phyloP scores from a whole-genome alignment of 1,284 basidiomycete species.

The Mycosarcoma mackinlayi region DNA sequence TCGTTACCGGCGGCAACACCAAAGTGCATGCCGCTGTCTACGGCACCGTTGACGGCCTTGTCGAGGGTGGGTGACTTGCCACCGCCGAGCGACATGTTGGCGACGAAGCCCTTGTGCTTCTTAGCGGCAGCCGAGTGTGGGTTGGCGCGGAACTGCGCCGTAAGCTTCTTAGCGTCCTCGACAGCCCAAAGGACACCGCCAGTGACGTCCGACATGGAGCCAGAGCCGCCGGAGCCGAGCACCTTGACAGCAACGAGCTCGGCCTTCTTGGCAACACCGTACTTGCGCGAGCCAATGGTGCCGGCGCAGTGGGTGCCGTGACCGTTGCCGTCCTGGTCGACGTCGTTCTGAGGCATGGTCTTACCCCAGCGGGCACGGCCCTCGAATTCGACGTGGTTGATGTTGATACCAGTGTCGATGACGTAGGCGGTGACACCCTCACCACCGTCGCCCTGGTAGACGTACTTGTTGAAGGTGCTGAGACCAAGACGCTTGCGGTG shows the following conservation, averaged over 20 bases:
- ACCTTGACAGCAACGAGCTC: conserved; percentile 97
- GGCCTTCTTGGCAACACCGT: conserved; percentile 95
- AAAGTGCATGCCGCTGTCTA: conserved; percentile 87
- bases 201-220: conserved; percentile 95
- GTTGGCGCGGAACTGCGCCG: conserved; percentile 75
- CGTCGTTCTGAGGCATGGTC: conserved; percentile 74
- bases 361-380: conserved; percentile 76
- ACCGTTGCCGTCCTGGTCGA: conserved; percentile 78
- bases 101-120: conserved; percentile 91
- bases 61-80: conserved; percentile 91
- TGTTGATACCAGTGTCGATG: conserved; percentile 85
- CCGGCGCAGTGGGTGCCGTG: conserved; percentile 79
- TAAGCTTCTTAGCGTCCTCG: conserved; percentile 74
- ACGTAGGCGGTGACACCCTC: conserved; percentile 88
- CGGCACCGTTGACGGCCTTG: conserved; percentile 84
- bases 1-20: conserved; percentile 78
- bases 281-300: conserved; percentile 76
- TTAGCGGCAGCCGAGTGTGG: conserved; percentile 75
- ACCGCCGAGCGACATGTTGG: conserved; percentile 97
- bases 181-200: conserved; percentile 78
- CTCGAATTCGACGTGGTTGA: conserved; percentile 86
- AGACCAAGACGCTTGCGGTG: conserved; percentile 84
- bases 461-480: conserved; percentile 87
- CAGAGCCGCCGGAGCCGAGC: conserved; percentile 87
- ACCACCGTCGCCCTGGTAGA: conserved; percentile 80